Evolutionary conservation across 179 eudicot genomes (phyloP), one percentile per base, ranked within the genome.

Genomic region (Silene noctiflora): DNA sequence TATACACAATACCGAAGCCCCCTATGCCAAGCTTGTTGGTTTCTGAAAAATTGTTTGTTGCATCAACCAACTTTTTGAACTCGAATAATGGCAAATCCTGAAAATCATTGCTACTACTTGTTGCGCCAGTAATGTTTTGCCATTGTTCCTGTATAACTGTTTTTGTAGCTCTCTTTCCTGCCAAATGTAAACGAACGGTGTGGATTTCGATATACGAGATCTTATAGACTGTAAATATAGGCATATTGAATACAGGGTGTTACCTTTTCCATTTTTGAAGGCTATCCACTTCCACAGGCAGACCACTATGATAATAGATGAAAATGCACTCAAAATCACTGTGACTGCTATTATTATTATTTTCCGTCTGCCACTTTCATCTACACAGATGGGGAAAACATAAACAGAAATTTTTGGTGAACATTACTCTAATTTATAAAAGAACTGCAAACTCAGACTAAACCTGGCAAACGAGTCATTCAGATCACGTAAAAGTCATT

Each of bases 1-100:
- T 74, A 61, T 69, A 80, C 27, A 83, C 86, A 48, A 42, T 69
- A 17, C 86, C 83, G 58, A 80, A 80, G 44, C 83, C 77, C 19
- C 83, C 80, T 66, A 9, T 33, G 5, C 80, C 77, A 6, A 80
- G 80, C 76, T 44, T 53, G 77, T 80, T 76, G 56, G 48, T 66
- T 29, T 53, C 51, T 11, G 76, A 20, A 29, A 80, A 76, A 67
- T 46, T 46, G 64, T 76, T 31, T 66, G 80, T 76, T 14, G 16
- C 56, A 14, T 12, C 0, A 1, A 48, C 56, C 56, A 48, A 14
- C 56, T 48, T 48, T 4, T 17, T 48, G 56, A 48, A 48, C 16
- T 48, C 3, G 56, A 48, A 48, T 19, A 73, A 55, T 10, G 66
- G 69, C 65, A 77, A 35, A 13, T 77, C 76, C 17, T 77, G 75